A percentile compares a stretch with the other conserved stretches of the same genome.
These are phyloP conservation scores for Teunomyces stri DNA, from an alignment of 805 yeast species.

Conservation along the genomic window DNA sequence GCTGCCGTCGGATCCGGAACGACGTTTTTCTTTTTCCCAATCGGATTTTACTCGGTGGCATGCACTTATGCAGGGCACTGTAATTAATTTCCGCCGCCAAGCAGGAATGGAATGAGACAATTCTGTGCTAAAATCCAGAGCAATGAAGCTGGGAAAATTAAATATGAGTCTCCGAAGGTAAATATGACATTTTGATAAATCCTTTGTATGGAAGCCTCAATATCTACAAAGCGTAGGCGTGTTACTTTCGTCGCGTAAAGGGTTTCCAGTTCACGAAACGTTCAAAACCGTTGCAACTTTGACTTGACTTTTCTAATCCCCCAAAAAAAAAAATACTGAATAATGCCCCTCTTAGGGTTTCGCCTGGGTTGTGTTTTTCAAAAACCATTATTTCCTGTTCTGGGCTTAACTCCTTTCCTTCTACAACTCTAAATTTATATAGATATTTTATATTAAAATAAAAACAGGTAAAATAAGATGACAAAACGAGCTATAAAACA, in stretches of 20 bases:
- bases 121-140: background rate
- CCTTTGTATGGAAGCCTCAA: background rate
- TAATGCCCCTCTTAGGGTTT: background rate
- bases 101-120: background rate
- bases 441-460: slow-evolving; percentile 6
- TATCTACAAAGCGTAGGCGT: background rate
- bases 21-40: slow-evolving; percentile 3
- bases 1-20: slow-evolving; percentile 4
- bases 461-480: slow-evolving; percentile 8
- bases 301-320: background rate
- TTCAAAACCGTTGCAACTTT: slow-evolving; percentile 2
- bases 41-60: background rate
- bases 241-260: background rate
- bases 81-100: background rate
- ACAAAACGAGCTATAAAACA: slow-evolving; percentile 11
- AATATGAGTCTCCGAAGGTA: too few relatives aligned
- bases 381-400: background rate
- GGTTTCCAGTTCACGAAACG: background rate
- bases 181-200: too few relatives aligned
- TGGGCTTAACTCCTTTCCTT: background rate
- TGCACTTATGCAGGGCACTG: background rate
- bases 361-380: background rate
- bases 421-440: too few relatives aligned
- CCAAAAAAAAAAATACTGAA: background rate
- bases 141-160: too few relatives aligned